phyloP scores from a whole-genome alignment of 2,329 filamentous ascomycete species.

The Cercospora zeae-maydis region DNA sequence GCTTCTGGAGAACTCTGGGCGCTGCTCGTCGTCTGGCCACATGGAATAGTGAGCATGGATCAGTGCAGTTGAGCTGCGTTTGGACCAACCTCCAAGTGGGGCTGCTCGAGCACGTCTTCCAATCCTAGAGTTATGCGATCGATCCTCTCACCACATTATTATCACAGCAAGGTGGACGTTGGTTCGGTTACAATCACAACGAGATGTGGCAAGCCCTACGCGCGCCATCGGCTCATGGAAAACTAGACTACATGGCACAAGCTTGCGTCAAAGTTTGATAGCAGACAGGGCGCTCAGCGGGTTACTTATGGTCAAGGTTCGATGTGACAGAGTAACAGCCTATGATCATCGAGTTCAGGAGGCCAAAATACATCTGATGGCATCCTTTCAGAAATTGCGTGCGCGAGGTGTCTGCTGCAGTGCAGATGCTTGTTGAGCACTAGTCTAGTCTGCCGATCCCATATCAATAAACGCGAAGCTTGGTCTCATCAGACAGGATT shows the following conservation, averaged over 20 bases:
- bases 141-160: too few relatives aligned
- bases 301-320: not conserved
- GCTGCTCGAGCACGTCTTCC: constrained; percentile 12
- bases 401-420: not conserved
- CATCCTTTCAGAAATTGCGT: not conserved
- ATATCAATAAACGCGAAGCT: not conserved
- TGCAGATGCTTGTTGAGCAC: not conserved
- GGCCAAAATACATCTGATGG: not conserved
- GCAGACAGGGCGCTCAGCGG: not conserved
- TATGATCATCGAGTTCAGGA: not conserved
- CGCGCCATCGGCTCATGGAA: constrained; percentile 11
- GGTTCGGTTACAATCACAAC: too few relatives aligned
- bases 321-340: constrained; percentile 1
- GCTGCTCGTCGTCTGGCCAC: not conserved
- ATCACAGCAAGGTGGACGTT: too few relatives aligned
- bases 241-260: constrained; percentile 18
- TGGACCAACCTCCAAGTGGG: constrained; percentile 7
- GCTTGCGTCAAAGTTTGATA: constrained; percentile 7
- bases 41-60: not conserved
- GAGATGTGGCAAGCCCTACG: not conserved
- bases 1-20: not conserved
- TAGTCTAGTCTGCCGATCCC: not conserved
- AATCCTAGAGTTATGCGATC: not conserved
- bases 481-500: not conserved
- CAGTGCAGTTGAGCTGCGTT: not conserved